These are phyloP conservation scores for Oryza australiensis DNA, from an alignment of 176 grass and related monocot genomes.

Conservation along the genomic window DNA sequence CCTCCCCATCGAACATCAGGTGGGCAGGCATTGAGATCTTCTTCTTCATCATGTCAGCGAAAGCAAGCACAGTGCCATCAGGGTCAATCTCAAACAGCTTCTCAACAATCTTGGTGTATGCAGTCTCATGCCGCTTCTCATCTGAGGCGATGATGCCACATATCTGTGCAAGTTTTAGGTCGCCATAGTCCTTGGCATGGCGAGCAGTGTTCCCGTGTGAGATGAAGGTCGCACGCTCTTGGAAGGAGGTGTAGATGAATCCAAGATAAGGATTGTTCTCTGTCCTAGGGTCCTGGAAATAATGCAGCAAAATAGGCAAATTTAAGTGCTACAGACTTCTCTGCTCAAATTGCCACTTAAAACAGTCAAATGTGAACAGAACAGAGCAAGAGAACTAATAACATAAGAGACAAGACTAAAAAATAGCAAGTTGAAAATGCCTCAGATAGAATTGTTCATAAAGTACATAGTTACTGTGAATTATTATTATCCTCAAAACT, in stretches of 20 bases:
- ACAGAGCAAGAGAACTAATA: background rate
- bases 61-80: constrained; percentile 64
- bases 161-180: constrained; percentile 86
- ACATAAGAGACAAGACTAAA: background rate
- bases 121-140: constrained; percentile 93
- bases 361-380: background rate
- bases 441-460: too few species aligned
- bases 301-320: background rate
- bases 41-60: constrained; percentile 98
- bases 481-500: background rate
- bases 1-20: constrained; percentile 86
- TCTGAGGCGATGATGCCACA: constrained; percentile 92
- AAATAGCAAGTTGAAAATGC: background rate
- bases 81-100: constrained; percentile 94
- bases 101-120: constrained; percentile 95
- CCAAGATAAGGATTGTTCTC: constrained; percentile 97
- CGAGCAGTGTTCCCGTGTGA: constrained; percentile 94
- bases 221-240: constrained; percentile 91
- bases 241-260: constrained; percentile 97
- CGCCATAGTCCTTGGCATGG: constrained; percentile 84
- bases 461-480: background rate
- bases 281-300: constrained; percentile 91
- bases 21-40: constrained; percentile 97
- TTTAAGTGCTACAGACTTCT: background rate
- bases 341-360: background rate